Percentiles rank a stretch among this genome's conserved stretches.
Evolutionary conservation across 2,329 filamentous ascomycete species (phyloP).

Genomic region (Colletotrichum tofieldiae): DNA sequence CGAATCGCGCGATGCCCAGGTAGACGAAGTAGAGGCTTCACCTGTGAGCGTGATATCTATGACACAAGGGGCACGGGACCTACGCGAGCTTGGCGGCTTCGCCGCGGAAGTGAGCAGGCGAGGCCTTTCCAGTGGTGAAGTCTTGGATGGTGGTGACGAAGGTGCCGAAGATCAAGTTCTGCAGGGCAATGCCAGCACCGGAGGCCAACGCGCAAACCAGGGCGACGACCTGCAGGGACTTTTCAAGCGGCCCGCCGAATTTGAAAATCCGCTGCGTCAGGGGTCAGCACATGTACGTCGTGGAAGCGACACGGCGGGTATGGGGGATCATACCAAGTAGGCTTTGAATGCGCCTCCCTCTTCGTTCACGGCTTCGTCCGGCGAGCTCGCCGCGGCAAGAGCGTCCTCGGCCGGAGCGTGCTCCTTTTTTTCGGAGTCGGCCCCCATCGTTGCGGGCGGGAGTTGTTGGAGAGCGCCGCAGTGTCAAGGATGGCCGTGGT

Average conservation of each 20-base stretch:
- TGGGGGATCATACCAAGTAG: slow-evolving; percentile 36
- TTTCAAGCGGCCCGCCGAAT: slow-evolving; percentile 49
- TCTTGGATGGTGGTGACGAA: slow-evolving; percentile 56
- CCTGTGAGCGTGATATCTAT: neutral
- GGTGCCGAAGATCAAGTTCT: slow-evolving; percentile 57
- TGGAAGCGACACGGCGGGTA: neutral
- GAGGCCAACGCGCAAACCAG: slow-evolving; percentile 54
- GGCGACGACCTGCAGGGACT: slow-evolving; percentile 49
- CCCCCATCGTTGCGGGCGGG: slow-evolving; percentile 24
- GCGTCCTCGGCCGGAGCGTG: slow-evolving; percentile 25
- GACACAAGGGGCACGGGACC: neutral
- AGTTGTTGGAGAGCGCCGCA: neutral
- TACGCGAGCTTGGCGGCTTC: slow-evolving; percentile 53
- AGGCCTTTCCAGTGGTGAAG: slow-evolving; percentile 49
- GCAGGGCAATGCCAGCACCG: slow-evolving; percentile 55
- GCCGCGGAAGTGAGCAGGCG: slow-evolving; percentile 49
- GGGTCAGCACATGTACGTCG: neutral
- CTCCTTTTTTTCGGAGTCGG: slow-evolving; percentile 27
- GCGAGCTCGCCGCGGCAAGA: slow-evolving; percentile 16
- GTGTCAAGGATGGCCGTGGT: neutral
- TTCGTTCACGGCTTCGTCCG: slow-evolving; percentile 29
- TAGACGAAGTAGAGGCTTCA: slow-evolving; percentile 71
- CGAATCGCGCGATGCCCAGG: slow-evolving; percentile 69
- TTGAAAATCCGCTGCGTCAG: slow-evolving; percentile 50
- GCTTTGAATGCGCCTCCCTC: slow-evolving; percentile 44